Conservation (phyloP, 805 yeast genomes). For the Cyberlindnera xishuangbannaensis region DNA sequence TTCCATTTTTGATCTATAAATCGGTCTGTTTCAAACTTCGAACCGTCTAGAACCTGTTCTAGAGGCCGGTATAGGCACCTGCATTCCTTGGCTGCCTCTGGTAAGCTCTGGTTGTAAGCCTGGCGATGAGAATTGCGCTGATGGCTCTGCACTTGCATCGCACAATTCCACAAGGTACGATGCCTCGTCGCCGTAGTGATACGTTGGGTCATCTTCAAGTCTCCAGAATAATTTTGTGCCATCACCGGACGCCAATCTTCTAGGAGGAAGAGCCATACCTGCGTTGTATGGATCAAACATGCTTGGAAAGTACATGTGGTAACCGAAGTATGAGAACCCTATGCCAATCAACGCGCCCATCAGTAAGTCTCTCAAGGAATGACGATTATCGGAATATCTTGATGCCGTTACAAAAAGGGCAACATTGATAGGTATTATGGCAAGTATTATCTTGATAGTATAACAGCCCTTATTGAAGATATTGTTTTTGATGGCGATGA, state of each 20-base stretch:
- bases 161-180: constrained; percentile 1
- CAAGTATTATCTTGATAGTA: constrained; percentile 28
- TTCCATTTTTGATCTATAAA: too few species aligned
- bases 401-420: constrained; percentile 34
- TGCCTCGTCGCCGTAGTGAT: constrained; percentile 12
- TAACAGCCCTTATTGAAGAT: constrained; percentile 33
- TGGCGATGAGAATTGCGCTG: not conserved
- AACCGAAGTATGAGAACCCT: constrained; percentile 28
- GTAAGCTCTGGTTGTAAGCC: not conserved
- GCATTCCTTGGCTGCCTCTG: too few species aligned
- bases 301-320: constrained; percentile 38
- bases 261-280: constrained; percentile 41
- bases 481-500: constrained; percentile 30
- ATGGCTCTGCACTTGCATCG: not conserved
- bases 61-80: too few species aligned
- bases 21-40: too few species aligned
- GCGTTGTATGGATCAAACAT: constrained; percentile 23
- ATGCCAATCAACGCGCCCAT: constrained; percentile 36
- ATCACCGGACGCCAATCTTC: constrained; percentile 28
- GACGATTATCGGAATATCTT: constrained; percentile 44
- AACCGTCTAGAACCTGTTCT: too few species aligned
- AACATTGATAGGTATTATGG: constrained; percentile 31
- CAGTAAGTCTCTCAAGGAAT: constrained; percentile 35
- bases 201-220: constrained; percentile 26
- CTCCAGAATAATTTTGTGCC: constrained; percentile 34